These are phyloP conservation scores for Anethum foeniculum DNA, from an alignment of 140 eudicot genomes.

Conservation along the genomic window DNA sequence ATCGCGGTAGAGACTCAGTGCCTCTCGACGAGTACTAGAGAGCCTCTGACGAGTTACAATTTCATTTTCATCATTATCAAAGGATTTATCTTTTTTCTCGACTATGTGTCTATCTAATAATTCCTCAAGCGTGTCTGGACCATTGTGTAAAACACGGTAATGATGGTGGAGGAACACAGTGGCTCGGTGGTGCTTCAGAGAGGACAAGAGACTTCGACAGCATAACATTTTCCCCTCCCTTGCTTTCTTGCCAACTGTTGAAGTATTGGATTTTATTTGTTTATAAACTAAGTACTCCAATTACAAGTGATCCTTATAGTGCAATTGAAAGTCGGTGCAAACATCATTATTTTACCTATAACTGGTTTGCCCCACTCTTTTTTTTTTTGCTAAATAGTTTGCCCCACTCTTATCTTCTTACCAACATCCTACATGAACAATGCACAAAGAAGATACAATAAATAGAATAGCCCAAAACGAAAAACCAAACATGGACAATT, in stretches of 20 bases:
- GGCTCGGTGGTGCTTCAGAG: slow-evolving; percentile 13
- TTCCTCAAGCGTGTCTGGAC: slow-evolving; percentile 87
- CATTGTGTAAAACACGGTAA: slow-evolving; percentile 41
- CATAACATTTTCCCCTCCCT: slow-evolving; percentile 22
- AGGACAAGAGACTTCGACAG: slow-evolving; percentile 11
- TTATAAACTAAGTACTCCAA: background rate
- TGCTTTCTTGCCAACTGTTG: background rate
- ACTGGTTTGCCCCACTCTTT: background rate
- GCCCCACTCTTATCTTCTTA: background rate
- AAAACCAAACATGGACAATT: background rate
- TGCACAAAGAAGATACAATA: background rate
- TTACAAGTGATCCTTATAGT: background rate
- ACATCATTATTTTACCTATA: background rate
- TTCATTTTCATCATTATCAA: slow-evolving; percentile 55
- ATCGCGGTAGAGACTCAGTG: slow-evolving; percentile 68
- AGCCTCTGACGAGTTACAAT: slow-evolving; percentile 53
- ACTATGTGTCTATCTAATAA: slow-evolving; percentile 70
- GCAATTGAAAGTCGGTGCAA: background rate
- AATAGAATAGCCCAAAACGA: background rate
- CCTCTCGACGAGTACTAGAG: slow-evolving; percentile 79
- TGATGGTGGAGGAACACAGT: slow-evolving; percentile 15
- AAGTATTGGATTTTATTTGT: background rate
- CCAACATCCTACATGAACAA: background rate
- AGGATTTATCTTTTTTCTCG: slow-evolving; percentile 37
- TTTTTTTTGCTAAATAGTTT: background rate